phyloP scores from a whole-genome alignment of 1,139 yeast species.

The Candida sanyaensis region DNA sequence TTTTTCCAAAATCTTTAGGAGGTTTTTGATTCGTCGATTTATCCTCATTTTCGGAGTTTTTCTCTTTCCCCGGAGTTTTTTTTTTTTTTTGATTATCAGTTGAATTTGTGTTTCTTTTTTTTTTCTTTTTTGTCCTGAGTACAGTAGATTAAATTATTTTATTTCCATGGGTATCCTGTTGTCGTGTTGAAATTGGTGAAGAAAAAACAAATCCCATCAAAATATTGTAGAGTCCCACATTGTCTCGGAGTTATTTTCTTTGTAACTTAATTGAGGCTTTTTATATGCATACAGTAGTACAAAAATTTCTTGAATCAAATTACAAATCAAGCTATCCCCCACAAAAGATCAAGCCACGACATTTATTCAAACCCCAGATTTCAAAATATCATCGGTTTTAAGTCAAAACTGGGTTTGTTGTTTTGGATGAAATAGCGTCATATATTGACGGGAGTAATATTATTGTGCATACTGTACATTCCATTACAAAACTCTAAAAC shows the following conservation, averaged over 20 bases:
- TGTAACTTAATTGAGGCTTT: not conserved
- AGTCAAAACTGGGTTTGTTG: too few species aligned
- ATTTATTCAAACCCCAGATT: not conserved
- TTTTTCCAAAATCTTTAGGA: not conserved
- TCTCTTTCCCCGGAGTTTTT: slow-evolving; percentile 1
- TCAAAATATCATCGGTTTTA: not conserved
- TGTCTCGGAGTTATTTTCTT: not conserved
- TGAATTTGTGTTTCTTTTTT: too few species aligned
- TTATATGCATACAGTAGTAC: not conserved
- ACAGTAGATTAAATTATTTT: not conserved
- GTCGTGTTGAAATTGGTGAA: too few species aligned
- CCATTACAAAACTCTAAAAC: too few species aligned
- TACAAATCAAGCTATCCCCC: not conserved
- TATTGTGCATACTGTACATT: too few species aligned
- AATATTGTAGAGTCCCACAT: not conserved
- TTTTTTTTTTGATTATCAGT: not conserved
- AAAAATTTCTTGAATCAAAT: not conserved
- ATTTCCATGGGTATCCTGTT: not conserved
- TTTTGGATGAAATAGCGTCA: too few species aligned
- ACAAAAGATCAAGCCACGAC: not conserved
- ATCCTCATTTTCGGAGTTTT: not conserved
- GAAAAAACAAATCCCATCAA: too few species aligned
- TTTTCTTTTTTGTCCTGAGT: too few species aligned
- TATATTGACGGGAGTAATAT: too few species aligned
- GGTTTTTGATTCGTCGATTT: not conserved